Evolutionary conservation across 1,284 basidiomycete genomes (phyloP), one percentile per base, ranked within the genome.

Genomic region (Bondarzewia mesenterica): DNA sequence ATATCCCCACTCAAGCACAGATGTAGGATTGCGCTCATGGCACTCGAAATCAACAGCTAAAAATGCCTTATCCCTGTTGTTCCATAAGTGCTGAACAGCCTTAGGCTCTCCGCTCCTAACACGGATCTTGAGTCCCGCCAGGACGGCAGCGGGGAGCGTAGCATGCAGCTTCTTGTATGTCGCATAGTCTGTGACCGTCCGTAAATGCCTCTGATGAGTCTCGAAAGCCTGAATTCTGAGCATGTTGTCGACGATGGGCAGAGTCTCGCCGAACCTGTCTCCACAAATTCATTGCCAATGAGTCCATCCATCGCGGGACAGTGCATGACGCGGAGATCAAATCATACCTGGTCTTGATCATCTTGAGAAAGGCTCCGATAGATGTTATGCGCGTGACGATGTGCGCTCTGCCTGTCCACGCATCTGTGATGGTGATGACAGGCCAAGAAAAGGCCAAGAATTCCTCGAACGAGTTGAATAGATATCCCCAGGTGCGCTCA

Each of bases 401-500:
- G 62, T 92, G 89, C 0, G 85, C 78, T 54, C 76, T 75, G 3
- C 86, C 85, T 0, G 89, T 88, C 57, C 70, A 72, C 43, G 70
- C 62, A 61, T 91, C 85, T 36, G 89, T 90, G 35, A 89, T 77
- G 2, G 82, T 82, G 54, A 93, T 85, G 12, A 80, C 82, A 8
- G 89, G 89, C 89, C 89, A 93, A 25, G 85, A 87, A 61, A 91
- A 92, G 7, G 79, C 74, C 36, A 93, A 73, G 63, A 93, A 93
- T 37, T 81, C 82, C 51, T 87, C 84, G 62, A 92, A 92, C 0
- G 85, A 78, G 44, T 80, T 75, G 66, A 93, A 92, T 50, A 87
- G 73, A 45, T 83, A 78, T 3, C 85, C 85, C 88, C 89, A 93
- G 39, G 85, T 80, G 49, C 82, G 78, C 53, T 91, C 84, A 56